Conservation (phyloP, 2,329 filamentous ascomycete genomes). For the Ascochyta fabae region DNA sequence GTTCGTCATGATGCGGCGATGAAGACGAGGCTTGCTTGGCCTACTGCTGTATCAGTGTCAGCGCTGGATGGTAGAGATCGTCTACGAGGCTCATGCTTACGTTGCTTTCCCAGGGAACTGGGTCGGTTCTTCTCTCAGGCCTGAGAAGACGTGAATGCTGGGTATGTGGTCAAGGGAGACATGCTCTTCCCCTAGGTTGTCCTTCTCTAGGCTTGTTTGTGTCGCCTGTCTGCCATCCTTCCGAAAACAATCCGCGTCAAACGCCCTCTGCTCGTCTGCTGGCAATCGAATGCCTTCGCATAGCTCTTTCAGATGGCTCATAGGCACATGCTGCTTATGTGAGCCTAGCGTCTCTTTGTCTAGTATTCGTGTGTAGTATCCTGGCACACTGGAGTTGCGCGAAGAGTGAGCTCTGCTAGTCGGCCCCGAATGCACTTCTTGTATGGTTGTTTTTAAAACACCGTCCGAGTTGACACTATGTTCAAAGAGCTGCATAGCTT, state of each 20-base stretch:
- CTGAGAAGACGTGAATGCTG: too few species aligned
- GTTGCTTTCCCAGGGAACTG: too few species aligned
- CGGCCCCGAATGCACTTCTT: neutral
- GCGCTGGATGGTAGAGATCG: neutral
- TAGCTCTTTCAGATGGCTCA: neutral
- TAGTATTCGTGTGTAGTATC: too few species aligned
- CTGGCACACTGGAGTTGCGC: neutral
- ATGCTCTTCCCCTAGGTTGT: too few species aligned
- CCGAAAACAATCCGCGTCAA: neutral
- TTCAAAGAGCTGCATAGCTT: neutral
- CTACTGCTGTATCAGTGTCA: neutral
- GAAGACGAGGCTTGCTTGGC: neutral
- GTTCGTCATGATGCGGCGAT: neutral
- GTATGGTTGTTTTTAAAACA: neutral
- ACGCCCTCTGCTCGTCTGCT: neutral
- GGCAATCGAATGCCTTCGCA: too few species aligned
- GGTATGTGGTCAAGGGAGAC: too few species aligned
- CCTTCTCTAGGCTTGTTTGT: neutral
- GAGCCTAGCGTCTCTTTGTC: neutral
- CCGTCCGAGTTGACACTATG: neutral
- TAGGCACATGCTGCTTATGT: neutral
- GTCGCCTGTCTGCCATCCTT: neutral
- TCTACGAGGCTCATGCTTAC: too few species aligned
- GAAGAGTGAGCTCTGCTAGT: neutral
- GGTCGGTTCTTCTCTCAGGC: too few species aligned